Evolutionary conservation across 768 basidiomycete species (phyloP).

Genomic region (Rhizopogon rudus): DNA sequence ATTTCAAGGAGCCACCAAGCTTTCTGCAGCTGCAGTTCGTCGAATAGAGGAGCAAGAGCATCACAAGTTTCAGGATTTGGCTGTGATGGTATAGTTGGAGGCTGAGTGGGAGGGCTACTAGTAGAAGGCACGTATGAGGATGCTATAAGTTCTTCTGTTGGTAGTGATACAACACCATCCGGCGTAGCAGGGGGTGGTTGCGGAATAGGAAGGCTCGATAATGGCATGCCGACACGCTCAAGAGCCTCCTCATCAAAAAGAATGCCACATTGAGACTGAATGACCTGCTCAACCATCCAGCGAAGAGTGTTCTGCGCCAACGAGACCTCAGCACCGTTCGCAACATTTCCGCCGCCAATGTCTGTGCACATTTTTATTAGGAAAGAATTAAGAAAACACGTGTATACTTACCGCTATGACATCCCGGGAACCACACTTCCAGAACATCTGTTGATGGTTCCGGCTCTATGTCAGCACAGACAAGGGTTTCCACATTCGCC

Average conservation of each 20-base stretch:
- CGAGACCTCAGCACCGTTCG: conserved; percentile 32
- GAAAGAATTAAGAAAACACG: neutral
- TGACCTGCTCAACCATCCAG: conserved; percentile 77
- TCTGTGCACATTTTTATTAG: conserved; percentile 34
- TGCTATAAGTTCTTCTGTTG: neutral
- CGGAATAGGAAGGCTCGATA: conserved; percentile 3
- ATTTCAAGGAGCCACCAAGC: conserved; percentile 76
- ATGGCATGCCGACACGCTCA: conserved; percentile 33
- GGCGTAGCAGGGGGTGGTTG: conserved; percentile 1
- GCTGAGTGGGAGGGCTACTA: neutral
- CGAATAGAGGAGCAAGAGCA: conserved; percentile 49
- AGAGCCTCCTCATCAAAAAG: conserved; percentile 50
- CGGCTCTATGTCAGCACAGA: neutral
- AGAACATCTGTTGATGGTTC: conserved; percentile 43
- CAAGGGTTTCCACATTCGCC: neutral
- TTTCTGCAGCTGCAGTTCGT: conserved; percentile 38
- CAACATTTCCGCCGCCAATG: conserved; percentile 61
- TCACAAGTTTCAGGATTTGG: conserved; percentile 13
- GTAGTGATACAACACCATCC: neutral
- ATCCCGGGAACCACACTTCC: conserved; percentile 81
- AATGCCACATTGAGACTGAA: conserved; percentile 53
- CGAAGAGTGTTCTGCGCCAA: conserved; percentile 61
- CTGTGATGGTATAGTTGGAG: neutral
- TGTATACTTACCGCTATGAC: conserved; percentile 53
- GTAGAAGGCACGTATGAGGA: neutral